These are phyloP conservation scores for Dorcoceras hygrometricum DNA, from an alignment of 257 asterid genomes.

Conservation along the genomic window DNA sequence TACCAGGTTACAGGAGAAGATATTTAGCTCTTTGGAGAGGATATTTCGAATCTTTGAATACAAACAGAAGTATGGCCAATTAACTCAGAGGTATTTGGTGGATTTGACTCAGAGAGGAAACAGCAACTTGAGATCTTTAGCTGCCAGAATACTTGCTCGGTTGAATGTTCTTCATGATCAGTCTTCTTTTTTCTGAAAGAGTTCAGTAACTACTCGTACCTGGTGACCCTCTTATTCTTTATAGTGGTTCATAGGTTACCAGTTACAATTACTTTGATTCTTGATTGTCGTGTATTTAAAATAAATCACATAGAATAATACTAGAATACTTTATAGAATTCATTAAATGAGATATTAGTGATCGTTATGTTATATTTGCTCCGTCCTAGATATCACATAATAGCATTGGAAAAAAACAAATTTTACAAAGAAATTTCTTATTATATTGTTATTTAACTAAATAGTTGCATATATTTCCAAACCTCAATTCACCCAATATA, in stretches of 20 bases:
- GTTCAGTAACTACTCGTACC: not conserved
- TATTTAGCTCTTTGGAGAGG: conserved; percentile 47
- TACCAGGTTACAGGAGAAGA: conserved; percentile 52
- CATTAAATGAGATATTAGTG: too few relatives aligned
- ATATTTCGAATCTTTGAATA: conserved; percentile 47
- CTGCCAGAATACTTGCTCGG: conserved; percentile 62
- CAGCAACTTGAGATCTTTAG: conserved; percentile 43
- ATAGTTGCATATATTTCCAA: too few relatives aligned
- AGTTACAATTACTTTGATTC: not conserved
- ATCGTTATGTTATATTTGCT: too few relatives aligned
- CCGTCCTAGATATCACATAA: too few relatives aligned
- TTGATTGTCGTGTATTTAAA: not conserved
- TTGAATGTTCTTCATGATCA: conserved; percentile 53
- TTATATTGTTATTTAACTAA: too few relatives aligned
- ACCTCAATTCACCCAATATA: too few relatives aligned
- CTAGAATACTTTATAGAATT: too few relatives aligned
- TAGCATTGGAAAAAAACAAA: too few relatives aligned
- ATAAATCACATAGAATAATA: too few relatives aligned
- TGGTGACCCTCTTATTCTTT: not conserved
- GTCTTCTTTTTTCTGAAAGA: conserved; percentile 37
- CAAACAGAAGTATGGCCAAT: conserved; percentile 43
- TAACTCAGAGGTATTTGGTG: conserved; percentile 47
- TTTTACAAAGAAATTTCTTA: too few relatives aligned
- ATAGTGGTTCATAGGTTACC: not conserved
- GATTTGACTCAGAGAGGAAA: conserved; percentile 61